Evolutionary conservation across 352 stramenopile genomes (phyloP).

Genomic region (Phytopythium sindhum): DNA sequence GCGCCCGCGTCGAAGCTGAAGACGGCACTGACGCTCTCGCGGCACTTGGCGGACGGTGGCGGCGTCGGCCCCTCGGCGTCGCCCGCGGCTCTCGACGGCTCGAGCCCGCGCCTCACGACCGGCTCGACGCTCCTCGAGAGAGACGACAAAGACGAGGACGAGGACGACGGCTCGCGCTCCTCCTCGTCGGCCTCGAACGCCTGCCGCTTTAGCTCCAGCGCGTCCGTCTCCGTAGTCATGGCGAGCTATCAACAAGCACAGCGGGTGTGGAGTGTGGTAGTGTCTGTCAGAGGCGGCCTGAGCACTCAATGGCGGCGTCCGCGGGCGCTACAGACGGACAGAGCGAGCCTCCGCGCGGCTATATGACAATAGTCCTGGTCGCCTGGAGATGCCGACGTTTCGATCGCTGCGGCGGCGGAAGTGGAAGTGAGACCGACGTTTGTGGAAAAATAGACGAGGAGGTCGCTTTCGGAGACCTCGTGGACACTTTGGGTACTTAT

Average conservation of each 20-base stretch:
- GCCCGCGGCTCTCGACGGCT: not conserved
- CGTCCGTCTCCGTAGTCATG: slow-evolving; percentile 27
- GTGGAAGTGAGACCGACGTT: not conserved
- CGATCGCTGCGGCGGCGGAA: too few species aligned
- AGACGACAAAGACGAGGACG: slow-evolving; percentile 8
- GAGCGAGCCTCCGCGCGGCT: too few species aligned
- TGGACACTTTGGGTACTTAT: not conserved
- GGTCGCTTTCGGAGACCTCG: not conserved
- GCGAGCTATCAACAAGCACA: too few species aligned
- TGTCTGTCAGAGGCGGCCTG: not conserved
- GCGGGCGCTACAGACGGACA: too few species aligned
- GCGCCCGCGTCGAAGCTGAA: slow-evolving; percentile 47
- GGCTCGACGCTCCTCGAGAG: slow-evolving; percentile 6
- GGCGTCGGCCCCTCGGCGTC: slow-evolving; percentile 25
- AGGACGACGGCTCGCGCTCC: slow-evolving; percentile 6
- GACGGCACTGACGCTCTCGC: slow-evolving; percentile 46
- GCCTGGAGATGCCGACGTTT: too few species aligned
- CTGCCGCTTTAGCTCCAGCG: slow-evolving; percentile 2
- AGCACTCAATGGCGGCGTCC: too few species aligned
- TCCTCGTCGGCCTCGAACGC: not conserved
- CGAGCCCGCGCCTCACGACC: slow-evolving; percentile 2
- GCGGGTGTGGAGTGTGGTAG: not conserved
- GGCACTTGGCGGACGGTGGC: slow-evolving; percentile 64
- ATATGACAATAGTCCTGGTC: too few species aligned
- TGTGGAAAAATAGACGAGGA: not conserved